Conservation (phyloP, 768 basidiomycete species). For the Hortiboletus campestris region DNA sequence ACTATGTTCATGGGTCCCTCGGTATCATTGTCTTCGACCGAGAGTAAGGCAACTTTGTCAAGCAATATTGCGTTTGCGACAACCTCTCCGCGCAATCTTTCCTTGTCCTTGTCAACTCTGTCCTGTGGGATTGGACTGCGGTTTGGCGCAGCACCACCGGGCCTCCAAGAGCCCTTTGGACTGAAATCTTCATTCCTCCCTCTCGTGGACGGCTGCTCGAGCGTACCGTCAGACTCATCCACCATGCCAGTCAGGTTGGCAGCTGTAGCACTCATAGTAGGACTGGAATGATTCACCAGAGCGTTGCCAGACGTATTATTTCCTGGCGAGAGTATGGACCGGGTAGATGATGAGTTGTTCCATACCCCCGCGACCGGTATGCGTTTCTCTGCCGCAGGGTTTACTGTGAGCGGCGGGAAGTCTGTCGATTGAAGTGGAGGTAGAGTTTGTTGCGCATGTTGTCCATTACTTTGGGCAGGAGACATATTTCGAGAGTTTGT, state of each 20-base stretch:
- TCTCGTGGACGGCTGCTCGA: conserved; percentile 50
- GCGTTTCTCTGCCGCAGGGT: conserved; percentile 48
- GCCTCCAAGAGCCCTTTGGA: conserved; percentile 32
- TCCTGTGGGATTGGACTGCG: conserved; percentile 21
- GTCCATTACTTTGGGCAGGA: conserved; percentile 36
- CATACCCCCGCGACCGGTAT: conserved; percentile 66
- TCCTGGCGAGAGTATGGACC: conserved; percentile 49
- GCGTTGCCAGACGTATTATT: conserved; percentile 35
- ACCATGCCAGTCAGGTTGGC: conserved; percentile 22
- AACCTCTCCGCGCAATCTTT: conserved; percentile 35
- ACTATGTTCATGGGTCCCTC: conserved; percentile 8
- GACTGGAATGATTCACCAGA: conserved; percentile 38
- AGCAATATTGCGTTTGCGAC: conserved; percentile 37
- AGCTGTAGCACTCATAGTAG: conserved; percentile 5
- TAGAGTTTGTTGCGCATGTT: conserved; percentile 34
- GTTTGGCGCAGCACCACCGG: conserved; percentile 7
- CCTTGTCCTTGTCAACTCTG: conserved; percentile 33
- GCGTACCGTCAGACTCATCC: conserved; percentile 47
- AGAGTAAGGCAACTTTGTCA: conserved; percentile 37
- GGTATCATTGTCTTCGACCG: conserved; percentile 31
- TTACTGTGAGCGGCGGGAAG: conserved; percentile 64
- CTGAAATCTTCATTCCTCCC: conserved; percentile 40
- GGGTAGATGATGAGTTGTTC: conserved; percentile 54
- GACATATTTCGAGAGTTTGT: conserved; percentile 39
- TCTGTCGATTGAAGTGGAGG: conserved; percentile 57